Evolutionary conservation across 352 stramenopile genomes (phyloP), one percentile per base, ranked within the genome.

Genomic region (Albugo candida): DNA sequence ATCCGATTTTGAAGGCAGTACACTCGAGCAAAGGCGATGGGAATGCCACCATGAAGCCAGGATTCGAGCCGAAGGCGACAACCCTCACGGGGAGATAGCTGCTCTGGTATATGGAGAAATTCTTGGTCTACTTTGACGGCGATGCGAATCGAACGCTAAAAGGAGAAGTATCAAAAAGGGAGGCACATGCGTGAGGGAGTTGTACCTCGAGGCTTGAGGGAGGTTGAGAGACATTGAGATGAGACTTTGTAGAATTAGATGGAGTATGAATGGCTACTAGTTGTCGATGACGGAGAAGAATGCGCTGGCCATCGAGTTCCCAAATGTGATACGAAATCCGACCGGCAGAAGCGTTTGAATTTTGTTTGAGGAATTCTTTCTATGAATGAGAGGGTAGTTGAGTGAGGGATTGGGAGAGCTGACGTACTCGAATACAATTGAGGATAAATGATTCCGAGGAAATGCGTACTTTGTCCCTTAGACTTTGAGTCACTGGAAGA

Each of bases 71-170:
- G 85, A 41, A 83, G 68, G 1, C 60, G 60, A 14, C 65, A 65
- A 36, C 65, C 54, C 45, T 91, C 78, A 44, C 65, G 77, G 1
- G 52, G 52, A 13, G 70, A 77, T 17, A 88, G 47, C 50, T 68
- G 63, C 45, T 91, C 78, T 13, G 65, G 52, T 6, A 79, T 16
- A n/a, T 58, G 58, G 0, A 79, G 49, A 10, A 59, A 54, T 17
- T 63, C 58, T 24, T 80, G 71, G 51, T 91, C 75, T 8, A 71
- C 57, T 41, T 87, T 91, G 21, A 81, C 59, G 38, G 84, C 81
- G 2, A 91, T 45, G 11, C 68, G 82, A 41, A 83, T 51, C 0
- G 67, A 61, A 1, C 41, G 24, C 24, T 31, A 31, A 31, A 31
- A 8, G 8, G 24, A 31, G 24, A 8, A n/a, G 27, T 21, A 39